Evolutionary conservation across 345 rosid genomes (phyloP), one percentile per base, ranked within the genome.

Genomic region (Cochlearia excelsa): DNA sequence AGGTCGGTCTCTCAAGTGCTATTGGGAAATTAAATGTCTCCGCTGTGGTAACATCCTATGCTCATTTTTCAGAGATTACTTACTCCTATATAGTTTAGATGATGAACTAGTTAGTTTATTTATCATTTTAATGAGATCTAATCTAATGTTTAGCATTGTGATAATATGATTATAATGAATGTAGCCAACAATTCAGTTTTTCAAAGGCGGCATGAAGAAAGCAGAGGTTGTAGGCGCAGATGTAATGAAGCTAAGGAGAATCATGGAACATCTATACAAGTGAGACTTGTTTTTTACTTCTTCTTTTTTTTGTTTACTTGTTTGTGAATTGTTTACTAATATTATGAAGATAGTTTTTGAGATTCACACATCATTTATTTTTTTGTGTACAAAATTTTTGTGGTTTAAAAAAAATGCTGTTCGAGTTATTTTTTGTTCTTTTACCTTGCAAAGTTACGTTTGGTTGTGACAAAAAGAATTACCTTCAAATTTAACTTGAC

Each of bases 131-230:
- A 0, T 16, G 63, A 1, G 37, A 56, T 38, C 6, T 26, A 33
- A 47, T 16, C 10, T 65, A 7, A 59, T 35, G 5, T 3, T 33
- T 16, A 9, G 28, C 33, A 40, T 61, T 50, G 6, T 50, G 42
- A 57, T 51, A 47, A 51, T 66, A 16, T 16, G 23, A 16, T 16
- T 16, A 16, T 58, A 27, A 51, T 71, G 7, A 65, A 69, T 63
- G 54, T 82, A 89, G 95, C 99, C 95, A 31, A 87, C 91, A 10
- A 61, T 93, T 27, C 81, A 78, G 16, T 93, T 83, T 81, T 92
- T 73, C 59, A 72, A 75, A 67, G 74, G 76, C 5, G 95, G 95
- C 6, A 73, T 81, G 67, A 85, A 82, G 74, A 79, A 65, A 41
- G 80, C 77, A 55, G 84, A 86, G 74, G 57, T 91, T 4, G 68